Base-by-base conservation (phyloP, 1,284 basidiomycete genomes). In the Ustilago xerochloae region DNA sequence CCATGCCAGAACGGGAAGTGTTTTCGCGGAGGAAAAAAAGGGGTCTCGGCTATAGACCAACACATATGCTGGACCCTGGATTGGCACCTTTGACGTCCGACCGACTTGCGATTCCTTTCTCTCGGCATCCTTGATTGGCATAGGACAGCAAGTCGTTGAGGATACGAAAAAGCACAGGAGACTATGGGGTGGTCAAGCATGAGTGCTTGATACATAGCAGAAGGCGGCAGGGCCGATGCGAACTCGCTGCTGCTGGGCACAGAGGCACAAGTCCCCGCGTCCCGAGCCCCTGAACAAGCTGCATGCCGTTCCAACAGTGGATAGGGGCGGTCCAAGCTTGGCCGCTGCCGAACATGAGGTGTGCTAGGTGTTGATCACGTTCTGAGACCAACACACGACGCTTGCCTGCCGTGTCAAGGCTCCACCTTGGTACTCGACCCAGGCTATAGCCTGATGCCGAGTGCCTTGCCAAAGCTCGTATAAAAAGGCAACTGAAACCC, bases 211-310 rank as follows among this genome's bases (percentile, higher is more conserved):
- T n/a, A n/a, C n/a, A n/a, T n/a, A n/a, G n/a, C n/a, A n/a, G n/a
- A n/a, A n/a, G n/a, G n/a, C n/a, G n/a, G n/a, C n/a, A n/a, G n/a
- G n/a, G n/a, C n/a, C n/a, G n/a, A n/a, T n/a, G n/a, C n/a, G n/a
- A n/a, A n/a, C n/a, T n/a, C n/a, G n/a, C n/a, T n/a, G n/a, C n/a
- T n/a, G n/a, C n/a, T n/a, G n/a, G n/a, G n/a, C 22, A 51, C 38
- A 30, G 46, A 30, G 30, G 8, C 16, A 32, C 12, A 13, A 8
- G n/a, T 22, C 18, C 36, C 28, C 33, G 35, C 29, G 39, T 51
- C 45, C 26, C 36, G 35, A 62, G 65, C 65, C 65, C 65, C 59
- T 67, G 54, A 62, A 50, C 38, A 47, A 57, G 43, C 36, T 62
- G 65, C 65, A 62, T 58, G 30, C 30, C 22, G 49, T 5, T 50